A percentile compares a stretch with the other conserved stretches of the same genome.
Conservation (phyloP, 352 stramenopile species). For the Globisporangium ultimum region DNA sequence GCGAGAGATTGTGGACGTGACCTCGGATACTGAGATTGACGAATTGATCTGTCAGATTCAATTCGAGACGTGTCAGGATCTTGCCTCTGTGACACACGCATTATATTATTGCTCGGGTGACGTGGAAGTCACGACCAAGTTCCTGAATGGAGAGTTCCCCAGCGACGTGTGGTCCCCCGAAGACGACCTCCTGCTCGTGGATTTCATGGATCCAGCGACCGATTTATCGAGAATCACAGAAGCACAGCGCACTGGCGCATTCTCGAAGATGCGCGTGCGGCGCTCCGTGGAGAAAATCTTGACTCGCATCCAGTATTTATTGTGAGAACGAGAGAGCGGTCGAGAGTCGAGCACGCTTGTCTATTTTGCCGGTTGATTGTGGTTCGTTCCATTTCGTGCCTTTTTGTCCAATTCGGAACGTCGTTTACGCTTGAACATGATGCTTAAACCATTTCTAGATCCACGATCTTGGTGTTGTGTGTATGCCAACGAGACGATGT, state of each 20-base stretch:
- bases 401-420: neutral
- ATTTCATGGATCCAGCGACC: constrained; percentile 11
- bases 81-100: constrained; percentile 27
- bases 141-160: constrained; percentile 29
- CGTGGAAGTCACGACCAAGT: constrained; percentile 22
- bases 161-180: constrained; percentile 38
- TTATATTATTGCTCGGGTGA: constrained; percentile 42
- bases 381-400: neutral
- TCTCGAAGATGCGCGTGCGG: constrained; percentile 32
- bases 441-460: neutral
- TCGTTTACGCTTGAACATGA: neutral
- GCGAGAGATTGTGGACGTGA: constrained; percentile 9
- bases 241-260: constrained; percentile 28
- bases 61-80: constrained; percentile 26
- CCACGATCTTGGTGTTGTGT: neutral
- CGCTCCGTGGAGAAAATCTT: constrained; percentile 40
- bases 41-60: constrained; percentile 28
- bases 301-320: constrained; percentile 51
- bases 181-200: constrained; percentile 49
- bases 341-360: neutral
- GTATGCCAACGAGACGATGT: neutral
- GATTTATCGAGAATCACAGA: constrained; percentile 15
- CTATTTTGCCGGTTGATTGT: neutral
- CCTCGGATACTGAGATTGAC: constrained; percentile 26
- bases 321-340: constrained; percentile 26